Conservation (phyloP, 352 stramenopile genomes). For the Globisporangium megalacanthum region DNA sequence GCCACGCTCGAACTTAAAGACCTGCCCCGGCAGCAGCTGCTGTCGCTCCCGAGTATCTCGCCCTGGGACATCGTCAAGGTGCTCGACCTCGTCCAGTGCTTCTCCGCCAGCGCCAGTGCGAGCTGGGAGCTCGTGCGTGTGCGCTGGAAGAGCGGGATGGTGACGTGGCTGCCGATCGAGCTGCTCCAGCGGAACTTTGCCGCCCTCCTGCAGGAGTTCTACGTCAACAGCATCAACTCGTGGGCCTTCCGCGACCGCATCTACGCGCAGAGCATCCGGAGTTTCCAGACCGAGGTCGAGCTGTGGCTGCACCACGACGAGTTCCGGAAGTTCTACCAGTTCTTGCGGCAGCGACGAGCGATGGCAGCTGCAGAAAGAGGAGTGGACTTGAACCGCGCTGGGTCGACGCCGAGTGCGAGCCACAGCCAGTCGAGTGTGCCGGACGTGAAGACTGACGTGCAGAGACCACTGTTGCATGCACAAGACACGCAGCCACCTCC, state of each 20-base stretch:
- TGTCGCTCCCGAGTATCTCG: slow-evolving; percentile 47
- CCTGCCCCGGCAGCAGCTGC: slow-evolving; percentile 35
- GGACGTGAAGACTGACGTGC: slow-evolving; percentile 7
- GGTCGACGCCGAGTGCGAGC: background rate
- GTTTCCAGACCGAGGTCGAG: slow-evolving; percentile 59
- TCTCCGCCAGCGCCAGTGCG: slow-evolving; percentile 29
- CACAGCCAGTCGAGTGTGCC: background rate
- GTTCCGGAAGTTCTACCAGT: slow-evolving; percentile 57
- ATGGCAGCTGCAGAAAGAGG: background rate
- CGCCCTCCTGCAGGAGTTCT: slow-evolving; percentile 64
- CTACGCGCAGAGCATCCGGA: slow-evolving; percentile 24
- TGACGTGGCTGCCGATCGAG: slow-evolving; percentile 66
- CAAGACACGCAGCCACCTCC: background rate
- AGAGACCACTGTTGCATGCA: background rate
- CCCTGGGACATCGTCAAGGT: slow-evolving; percentile 57
- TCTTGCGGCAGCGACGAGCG: slow-evolving; percentile 23
- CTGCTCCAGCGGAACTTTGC: slow-evolving; percentile 36
- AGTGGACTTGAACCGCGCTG: background rate
- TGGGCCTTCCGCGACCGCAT: slow-evolving; percentile 54
- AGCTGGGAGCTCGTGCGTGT: slow-evolving; percentile 66
- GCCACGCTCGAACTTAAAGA: slow-evolving; percentile 30
- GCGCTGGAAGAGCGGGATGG: slow-evolving; percentile 57
- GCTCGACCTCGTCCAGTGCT: slow-evolving; percentile 66
- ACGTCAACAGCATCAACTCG: slow-evolving; percentile 74
- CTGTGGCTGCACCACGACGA: slow-evolving; percentile 67